phyloP scores from a whole-genome alignment of 345 rosid species.

The Capsella bursapastoris region DNA sequence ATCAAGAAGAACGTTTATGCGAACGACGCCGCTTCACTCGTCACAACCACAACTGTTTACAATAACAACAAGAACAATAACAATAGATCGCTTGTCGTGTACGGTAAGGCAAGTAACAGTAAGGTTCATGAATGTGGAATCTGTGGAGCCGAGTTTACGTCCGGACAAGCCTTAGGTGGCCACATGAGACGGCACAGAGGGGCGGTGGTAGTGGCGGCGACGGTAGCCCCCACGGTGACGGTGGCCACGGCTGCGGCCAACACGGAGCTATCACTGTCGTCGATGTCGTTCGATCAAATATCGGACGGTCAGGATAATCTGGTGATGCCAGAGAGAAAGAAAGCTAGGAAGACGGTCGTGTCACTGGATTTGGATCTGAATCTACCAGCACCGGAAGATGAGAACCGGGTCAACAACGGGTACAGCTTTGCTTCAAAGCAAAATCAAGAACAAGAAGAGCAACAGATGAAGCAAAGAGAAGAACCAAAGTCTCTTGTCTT shows the following conservation, averaged over 20 bases:
- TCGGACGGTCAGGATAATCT: conserved; percentile 52
- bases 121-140: conserved; percentile 90
- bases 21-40: conserved; percentile 57
- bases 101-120: conserved; percentile 33
- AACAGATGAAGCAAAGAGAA: conserved; percentile 44
- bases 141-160: conserved; percentile 86
- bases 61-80: conserved; percentile 38
- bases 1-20: conserved; percentile 49
- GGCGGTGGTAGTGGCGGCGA: conserved; percentile 25
- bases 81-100: conserved; percentile 35
- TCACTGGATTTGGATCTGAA: conserved; percentile 90
- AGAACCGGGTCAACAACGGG: conserved; percentile 48
- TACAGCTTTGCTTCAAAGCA: conserved; percentile 61
- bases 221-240: conserved; percentile 20
- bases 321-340: conserved; percentile 33
- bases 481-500: conserved; percentile 60
- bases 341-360: conserved; percentile 48
- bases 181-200: conserved; percentile 95
- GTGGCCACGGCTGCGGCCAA: conserved; percentile 36
- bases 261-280: conserved; percentile 52
- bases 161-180: conserved; percentile 98
- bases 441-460: conserved; percentile 50
- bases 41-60: conserved; percentile 53
- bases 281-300: conserved; percentile 50
- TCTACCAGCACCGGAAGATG: conserved; percentile 91